Evolutionary conservation across 345 rosid genomes (phyloP), one percentile per base, ranked within the genome.

Genomic region (Hevea brasiliensis): DNA sequence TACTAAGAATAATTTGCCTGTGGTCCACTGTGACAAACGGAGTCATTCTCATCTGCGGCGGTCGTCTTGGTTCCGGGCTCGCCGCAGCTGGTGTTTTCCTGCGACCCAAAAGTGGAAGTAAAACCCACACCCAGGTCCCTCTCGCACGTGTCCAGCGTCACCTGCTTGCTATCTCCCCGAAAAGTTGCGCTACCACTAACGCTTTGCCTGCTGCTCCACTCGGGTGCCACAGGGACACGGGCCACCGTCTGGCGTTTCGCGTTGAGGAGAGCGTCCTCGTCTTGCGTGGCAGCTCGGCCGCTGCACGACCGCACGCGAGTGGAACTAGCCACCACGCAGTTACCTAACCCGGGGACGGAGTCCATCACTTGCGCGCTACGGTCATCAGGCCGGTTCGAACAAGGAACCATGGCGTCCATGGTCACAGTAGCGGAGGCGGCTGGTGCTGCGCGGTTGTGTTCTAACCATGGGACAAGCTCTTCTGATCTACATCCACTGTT

Each of bases 341-440:
- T 54, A 29, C 77, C 4, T 32, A 32, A 32, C 37, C 37, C 37
- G 37, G 37, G 37, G 3, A 32, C 37, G 37, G 4, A 32, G 37
- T 32, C 75, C 60, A 70, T 70, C 76, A 60, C 72, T 17, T 64
- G 80, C 54, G 72, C 6, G 67, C 60, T 21, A 64, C 61, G 73
- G 24, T 70, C 76, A 24, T 70, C 45, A 2, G 80, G 23, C 70
- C 71, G 60, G 51, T 87, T 80, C 1, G 88, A 73, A 79, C 90
- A 83, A 7, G 98, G 98, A 23, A 92, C 98, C 58, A 92, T 70
- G 27, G 98, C 97, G 80, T 94, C 98, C 90, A 84, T 80, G 4
- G 85, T 74, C 83, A 78, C 29, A 45, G 82, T 64, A 27, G 79
- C 79, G 1, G 86, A 69, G 71, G 12, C 32, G 37, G 32, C 7